Percentiles rank a stretch among this genome's conserved stretches.
Evolutionary conservation across 495 filamentous ascomycete species (phyloP).

Genomic region (Talaromyces thailandensis): DNA sequence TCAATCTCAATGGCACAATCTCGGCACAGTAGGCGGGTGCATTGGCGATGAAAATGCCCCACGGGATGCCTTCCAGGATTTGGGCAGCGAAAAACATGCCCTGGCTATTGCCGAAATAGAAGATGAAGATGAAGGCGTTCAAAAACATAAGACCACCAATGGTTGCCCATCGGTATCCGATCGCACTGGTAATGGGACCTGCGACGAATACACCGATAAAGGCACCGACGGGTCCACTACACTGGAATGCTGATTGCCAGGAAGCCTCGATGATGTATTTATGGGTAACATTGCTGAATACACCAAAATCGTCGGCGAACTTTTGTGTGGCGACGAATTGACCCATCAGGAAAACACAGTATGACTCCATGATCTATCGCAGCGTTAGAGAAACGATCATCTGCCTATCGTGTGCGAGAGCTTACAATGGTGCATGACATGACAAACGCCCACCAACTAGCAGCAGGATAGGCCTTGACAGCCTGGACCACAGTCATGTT

Average conservation of each 20-base stretch:
- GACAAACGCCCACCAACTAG: conserved; percentile 41
- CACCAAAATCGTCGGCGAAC: conserved; percentile 27
- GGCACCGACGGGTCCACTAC: conserved; percentile 31
- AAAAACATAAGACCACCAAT: conserved; percentile 31
- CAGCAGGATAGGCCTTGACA: conserved; percentile 37
- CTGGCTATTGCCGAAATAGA: conserved; percentile 30
- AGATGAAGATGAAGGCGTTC: conserved; percentile 38
- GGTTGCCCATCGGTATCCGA: conserved; percentile 40
- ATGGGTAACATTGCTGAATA: conserved; percentile 10
- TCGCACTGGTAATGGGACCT: conserved; percentile 34
- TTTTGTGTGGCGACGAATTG: conserved; percentile 31
- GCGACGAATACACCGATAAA: conserved; percentile 36
- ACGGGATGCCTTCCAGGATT: conserved; percentile 39
- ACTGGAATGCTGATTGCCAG: conserved; percentile 39
- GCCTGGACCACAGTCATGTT: conserved; percentile 39
- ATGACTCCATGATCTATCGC: conserved; percentile 38
- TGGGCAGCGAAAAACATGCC: conserved; percentile 34
- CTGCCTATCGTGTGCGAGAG: conserved; percentile 12
- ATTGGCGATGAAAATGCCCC: conserved; percentile 41
- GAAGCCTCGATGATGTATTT: conserved; percentile 22
- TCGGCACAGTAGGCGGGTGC: conserved; percentile 36
- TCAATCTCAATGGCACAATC: conserved; percentile 33
- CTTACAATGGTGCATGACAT: conserved; percentile 46
- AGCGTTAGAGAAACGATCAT: conserved; percentile 20
- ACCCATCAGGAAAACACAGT: conserved; percentile 34